A percentile compares a stretch with the other conserved stretches of the same genome.
These are phyloP conservation scores for Crithidia sp. DNA, from an alignment of 208 protist genomes.

Conservation along the genomic window DNA sequence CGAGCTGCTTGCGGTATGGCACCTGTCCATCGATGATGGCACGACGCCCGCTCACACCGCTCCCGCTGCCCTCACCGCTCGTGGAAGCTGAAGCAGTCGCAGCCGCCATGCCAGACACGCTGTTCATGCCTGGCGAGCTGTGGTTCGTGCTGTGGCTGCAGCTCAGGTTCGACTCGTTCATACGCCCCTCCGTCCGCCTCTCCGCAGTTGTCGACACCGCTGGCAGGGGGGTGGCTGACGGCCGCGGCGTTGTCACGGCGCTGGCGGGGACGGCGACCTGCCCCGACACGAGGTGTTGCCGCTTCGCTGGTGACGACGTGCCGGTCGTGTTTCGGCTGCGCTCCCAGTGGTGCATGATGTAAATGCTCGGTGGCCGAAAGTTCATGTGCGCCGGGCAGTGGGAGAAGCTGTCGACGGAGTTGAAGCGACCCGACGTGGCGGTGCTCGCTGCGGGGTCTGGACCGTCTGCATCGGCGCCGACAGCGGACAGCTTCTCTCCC, in stretches of 20 bases:
- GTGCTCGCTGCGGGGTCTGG: slow-evolving; percentile 21
- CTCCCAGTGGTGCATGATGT: background rate
- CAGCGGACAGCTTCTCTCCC: slow-evolving; percentile 2
- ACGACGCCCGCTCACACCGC: background rate
- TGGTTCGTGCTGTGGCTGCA: slow-evolving; percentile 3
- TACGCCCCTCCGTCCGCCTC: background rate
- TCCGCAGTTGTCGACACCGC: background rate
- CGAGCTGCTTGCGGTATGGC: slow-evolving; percentile 63
- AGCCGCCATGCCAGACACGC: no score
- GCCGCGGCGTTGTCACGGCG: slow-evolving; percentile 4
- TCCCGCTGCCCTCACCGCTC: background rate
- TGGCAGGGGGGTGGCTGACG: background rate
- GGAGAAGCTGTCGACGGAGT: slow-evolving; percentile 14
- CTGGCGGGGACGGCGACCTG: slow-evolving; percentile 12
- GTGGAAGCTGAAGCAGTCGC: background rate
- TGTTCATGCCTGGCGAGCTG: background rate
- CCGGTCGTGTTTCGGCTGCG: background rate
- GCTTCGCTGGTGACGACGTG: slow-evolving; percentile 1
- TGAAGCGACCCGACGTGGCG: background rate
- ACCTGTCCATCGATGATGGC: slow-evolving; percentile 47
- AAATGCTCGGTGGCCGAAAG: slow-evolving; percentile 26
- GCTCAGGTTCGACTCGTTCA: background rate
- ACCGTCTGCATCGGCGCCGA: background rate
- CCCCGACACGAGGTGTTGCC: slow-evolving; percentile 12
- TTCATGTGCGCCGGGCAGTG: slow-evolving; percentile 22